phyloP scores from a whole-genome alignment of 371 early-diverging fungal genomes.

The Nematocida parisii region DNA sequence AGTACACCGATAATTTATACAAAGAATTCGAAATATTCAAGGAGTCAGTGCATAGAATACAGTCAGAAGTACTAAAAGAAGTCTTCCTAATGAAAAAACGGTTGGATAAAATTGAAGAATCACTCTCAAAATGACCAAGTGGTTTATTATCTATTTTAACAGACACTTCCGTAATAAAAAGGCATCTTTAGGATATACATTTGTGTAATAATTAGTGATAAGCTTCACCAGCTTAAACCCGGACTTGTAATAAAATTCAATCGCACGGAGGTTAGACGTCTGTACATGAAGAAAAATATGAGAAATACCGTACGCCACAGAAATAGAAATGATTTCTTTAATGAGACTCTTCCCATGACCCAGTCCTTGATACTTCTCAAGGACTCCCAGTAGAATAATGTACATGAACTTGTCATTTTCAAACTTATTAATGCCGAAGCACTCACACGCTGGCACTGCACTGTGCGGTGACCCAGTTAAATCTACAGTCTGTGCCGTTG shows the following conservation, averaged over 20 bases:
- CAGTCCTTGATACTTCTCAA: neutral
- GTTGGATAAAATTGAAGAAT: slow-evolving; percentile 50
- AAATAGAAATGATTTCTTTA: slow-evolving; percentile 21
- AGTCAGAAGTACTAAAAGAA: slow-evolving; percentile 37
- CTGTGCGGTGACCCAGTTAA: neutral
- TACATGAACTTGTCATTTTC: slow-evolving; percentile 17
- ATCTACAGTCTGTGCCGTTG: neutral
- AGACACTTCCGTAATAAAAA: slow-evolving; percentile 53
- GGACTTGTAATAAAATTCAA: slow-evolving; percentile 79
- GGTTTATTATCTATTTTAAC: slow-evolving; percentile 9
- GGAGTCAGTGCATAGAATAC: slow-evolving; percentile 52
- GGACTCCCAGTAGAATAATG: slow-evolving; percentile 26
- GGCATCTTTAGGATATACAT: slow-evolving; percentile 50
- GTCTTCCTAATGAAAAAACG: slow-evolving; percentile 40
- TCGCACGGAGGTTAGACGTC: slow-evolving; percentile 76
- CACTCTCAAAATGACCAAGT: slow-evolving; percentile 8
- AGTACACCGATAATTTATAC: neutral
- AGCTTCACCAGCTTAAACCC: slow-evolving; percentile 74
- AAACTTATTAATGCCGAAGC: neutral
- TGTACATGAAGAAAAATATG: slow-evolving; percentile 82
- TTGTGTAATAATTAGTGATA: slow-evolving; percentile 77
- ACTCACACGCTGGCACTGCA: neutral
- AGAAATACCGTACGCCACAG: slow-evolving; percentile 16
- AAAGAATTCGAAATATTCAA: slow-evolving; percentile 47
- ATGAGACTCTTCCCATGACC: slow-evolving; percentile 34